These are phyloP conservation scores for Amanita brunnescens DNA, from an alignment of 768 basidiomycete species.

Conservation along the genomic window DNA sequence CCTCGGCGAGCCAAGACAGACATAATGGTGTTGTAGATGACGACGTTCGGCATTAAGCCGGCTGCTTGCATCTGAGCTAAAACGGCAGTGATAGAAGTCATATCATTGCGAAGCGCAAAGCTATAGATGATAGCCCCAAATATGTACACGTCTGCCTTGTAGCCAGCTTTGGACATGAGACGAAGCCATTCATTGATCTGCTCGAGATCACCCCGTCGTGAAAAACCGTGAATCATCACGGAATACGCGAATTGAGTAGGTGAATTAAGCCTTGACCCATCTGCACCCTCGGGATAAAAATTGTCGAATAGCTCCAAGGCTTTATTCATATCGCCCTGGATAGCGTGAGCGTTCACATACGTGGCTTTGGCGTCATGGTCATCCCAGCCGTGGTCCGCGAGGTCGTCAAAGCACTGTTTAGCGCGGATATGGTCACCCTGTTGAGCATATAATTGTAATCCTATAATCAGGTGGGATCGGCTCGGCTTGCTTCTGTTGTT, in stretches of 20 bases:
- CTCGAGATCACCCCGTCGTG: constrained; percentile 35
- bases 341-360: constrained; percentile 50
- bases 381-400: constrained; percentile 22
- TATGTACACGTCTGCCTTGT: constrained; percentile 44
- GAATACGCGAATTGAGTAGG: constrained; percentile 48
- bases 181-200: constrained; percentile 46
- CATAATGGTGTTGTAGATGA: constrained; percentile 62
- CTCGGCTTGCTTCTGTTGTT: constrained; percentile 6
- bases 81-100: constrained; percentile 38
- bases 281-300: constrained; percentile 35
- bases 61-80: constrained; percentile 54
- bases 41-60: constrained; percentile 35
- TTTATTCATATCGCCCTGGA: constrained; percentile 28
- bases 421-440: constrained; percentile 40
- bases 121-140: constrained; percentile 54
- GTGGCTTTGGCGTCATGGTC: constrained; percentile 26
- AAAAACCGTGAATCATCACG: constrained; percentile 44
- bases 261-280: constrained; percentile 21
- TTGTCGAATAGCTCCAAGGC: constrained; percentile 44
- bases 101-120: constrained; percentile 46
- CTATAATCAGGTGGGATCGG: constrained; percentile 28
- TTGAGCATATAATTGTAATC: constrained; percentile 44
- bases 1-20: constrained; percentile 51
- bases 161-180: constrained; percentile 37
- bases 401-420: constrained; percentile 31